These are phyloP conservation scores for Xanthoceras sorbifolium DNA, from an alignment of 345 rosid species.

Conservation along the genomic window DNA sequence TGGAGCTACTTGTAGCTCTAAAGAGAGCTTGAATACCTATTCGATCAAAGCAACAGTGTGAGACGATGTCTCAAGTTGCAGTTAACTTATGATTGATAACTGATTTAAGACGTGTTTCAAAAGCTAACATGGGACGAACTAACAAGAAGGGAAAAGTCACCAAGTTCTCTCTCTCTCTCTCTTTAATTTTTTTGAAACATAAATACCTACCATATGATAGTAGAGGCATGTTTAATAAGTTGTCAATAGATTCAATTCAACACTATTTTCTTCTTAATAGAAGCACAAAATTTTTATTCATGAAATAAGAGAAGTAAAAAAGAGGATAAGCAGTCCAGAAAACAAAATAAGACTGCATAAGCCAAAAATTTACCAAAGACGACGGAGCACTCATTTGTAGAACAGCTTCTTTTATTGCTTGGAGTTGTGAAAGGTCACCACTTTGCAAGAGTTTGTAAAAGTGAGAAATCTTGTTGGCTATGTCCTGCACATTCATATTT, in stretches of 20 bases:
- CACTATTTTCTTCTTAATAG: not conserved
- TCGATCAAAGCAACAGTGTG: conserved; percentile 5
- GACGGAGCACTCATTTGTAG: conserved; percentile 39
- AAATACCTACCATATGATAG: not conserved
- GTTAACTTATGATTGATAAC: not conserved
- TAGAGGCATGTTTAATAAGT: not conserved
- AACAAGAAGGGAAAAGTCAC: not conserved
- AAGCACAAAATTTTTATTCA: not conserved
- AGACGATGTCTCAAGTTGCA: not conserved
- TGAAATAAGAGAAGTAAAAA: not conserved
- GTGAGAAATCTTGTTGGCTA: conserved; percentile 39
- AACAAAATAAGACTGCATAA: not conserved
- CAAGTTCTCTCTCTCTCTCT: not conserved
- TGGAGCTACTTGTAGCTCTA: not conserved
- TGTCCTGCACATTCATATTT: conserved; percentile 33
- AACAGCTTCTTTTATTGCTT: conserved; percentile 51
- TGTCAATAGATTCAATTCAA: too few relatives aligned
- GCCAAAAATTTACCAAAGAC: conserved; percentile 30
- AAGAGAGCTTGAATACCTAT: not conserved
- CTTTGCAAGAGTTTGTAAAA: conserved; percentile 37
- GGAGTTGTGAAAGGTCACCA: conserved; percentile 52
- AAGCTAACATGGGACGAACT: not conserved
- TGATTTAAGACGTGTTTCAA: not conserved
- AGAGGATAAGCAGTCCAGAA: not conserved
- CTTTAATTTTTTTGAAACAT: not conserved